Base-by-base conservation (phyloP, 164 flowering plant genomes). In the Saururus chinensis region DNA sequence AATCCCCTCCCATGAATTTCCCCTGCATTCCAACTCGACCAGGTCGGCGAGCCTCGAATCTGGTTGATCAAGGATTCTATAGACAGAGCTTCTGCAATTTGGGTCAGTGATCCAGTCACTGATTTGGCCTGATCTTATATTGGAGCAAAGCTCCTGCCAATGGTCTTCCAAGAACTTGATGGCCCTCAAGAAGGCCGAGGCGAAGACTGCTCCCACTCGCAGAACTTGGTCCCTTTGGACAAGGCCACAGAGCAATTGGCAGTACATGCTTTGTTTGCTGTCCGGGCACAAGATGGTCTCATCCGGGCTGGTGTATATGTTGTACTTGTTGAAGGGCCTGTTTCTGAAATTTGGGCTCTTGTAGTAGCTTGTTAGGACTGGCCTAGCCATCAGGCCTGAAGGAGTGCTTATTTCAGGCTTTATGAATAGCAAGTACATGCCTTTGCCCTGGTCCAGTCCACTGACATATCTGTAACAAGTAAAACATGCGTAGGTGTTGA, bases 231-330 rank as follows among this genome's bases (percentile, higher is more conserved):
- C 65, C 72, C 73, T 59, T 55, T 79, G 88, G 57, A 62, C 45
- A 22, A 84, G 78, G 5, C 96, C 96, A 59, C 90, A 88, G 49
- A 86, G 90, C 53, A 88, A 54, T 61, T 88, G 96, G 57, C 87
- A 73, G 67, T 80, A 88, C 96, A 86, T 86, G 77, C 87, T 82
- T 52, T 84, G 92, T 66, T 72, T 81, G 55, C 79, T 74, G 61
- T 86, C 89, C 1, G 73, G 52, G 45, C 89, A 86, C 55, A 86
- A 76, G 61, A 84, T 80, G 61, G 86, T 72, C 30, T 79, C 80
- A 49, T 75, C 73, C 2, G 79, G 83, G 52, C 82, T 79, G 0
- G 82, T 76, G 56, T 76, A 71, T 52, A 72, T 62, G 53, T 64
- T 73, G 59, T 45, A 75, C 69, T 59, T 70, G 62, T 73, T 72